phyloP scores from a whole-genome alignment of 805 yeast species.

The Ogataea sp. region DNA sequence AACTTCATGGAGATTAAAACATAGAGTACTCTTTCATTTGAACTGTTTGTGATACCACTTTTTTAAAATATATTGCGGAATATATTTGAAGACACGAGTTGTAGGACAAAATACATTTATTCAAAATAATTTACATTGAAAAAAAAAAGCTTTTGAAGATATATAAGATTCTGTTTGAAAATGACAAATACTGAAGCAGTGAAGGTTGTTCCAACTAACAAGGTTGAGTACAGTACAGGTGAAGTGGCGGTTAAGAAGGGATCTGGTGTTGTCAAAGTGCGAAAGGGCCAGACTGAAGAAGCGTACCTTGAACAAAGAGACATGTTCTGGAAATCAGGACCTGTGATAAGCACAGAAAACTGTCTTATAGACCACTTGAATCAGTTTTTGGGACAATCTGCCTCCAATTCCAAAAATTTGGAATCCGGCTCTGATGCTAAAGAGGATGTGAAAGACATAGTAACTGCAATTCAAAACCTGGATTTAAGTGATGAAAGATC shows the following conservation, averaged over 20 bases:
- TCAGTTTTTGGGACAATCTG: constrained; percentile 1
- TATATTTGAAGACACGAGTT: too few relatives aligned
- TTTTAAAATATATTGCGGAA: too few relatives aligned
- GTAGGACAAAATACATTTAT: too few relatives aligned
- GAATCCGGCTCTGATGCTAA: too few relatives aligned
- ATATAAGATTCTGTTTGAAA: background rate
- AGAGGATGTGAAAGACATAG: too few relatives aligned
- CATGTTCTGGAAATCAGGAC: constrained; percentile 49
- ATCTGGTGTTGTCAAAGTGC: constrained; percentile 37
- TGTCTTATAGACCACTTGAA: constrained; percentile 27
- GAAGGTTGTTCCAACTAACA: background rate
- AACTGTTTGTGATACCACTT: too few relatives aligned
- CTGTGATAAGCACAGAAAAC: constrained; percentile 38
- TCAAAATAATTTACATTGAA: too few relatives aligned
- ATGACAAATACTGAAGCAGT: background rate
- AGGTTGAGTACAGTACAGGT: constrained; percentile 24
- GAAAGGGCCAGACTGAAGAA: constrained; percentile 69
- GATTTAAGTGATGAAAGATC: background rate
- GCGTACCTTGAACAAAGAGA: constrained; percentile 45
- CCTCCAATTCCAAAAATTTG: too few relatives aligned
- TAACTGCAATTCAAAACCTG: background rate
- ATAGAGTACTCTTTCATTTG: too few relatives aligned
- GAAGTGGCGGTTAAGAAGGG: constrained; percentile 36
- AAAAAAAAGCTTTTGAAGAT: too few relatives aligned
- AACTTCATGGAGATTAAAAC: too few relatives aligned